Base-by-base conservation (phyloP, 2,329 filamentous ascomycete genomes). In the Stromatinia cepivora region DNA sequence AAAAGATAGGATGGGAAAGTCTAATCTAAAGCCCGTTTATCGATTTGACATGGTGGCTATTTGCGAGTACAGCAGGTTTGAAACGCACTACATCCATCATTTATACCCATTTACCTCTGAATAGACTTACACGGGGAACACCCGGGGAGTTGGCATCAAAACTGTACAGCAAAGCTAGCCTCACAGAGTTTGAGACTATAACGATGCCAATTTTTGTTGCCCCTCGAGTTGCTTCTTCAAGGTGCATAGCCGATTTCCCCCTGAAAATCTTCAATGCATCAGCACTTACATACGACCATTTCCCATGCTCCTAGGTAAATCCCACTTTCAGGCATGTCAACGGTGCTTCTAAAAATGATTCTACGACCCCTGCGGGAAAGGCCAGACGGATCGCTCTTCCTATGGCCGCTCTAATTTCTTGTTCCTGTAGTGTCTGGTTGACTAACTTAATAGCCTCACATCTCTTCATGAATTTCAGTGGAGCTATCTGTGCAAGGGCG, bases 201-300 rank as follows among this genome's bases (percentile, higher is more conserved):
- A 62, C 20, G 28, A 36, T 10, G 28, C 6, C 22, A 34, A n/a
- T 36, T 17, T n/a, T 34, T 46, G n/a, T 31, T 48, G 10, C 28
- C 45, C 28, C 45, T 48, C 31, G 20, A 62, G 28, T 25, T 36
- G 58, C 28, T 36, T 17, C 15, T 11, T 48, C 42, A 17, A 36
- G 28, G 22, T 48, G 45, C 58, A 62, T 11, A 36, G 28, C 45
- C 28, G 45, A 36, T 34, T 13, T 22, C 17, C 3, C 3, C 22
- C 45, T 48, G 58, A 50, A 50, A 17, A 34, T 50, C 45, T 25
- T 62, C 58, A 50, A 48, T 15, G 28, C n/a, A 62, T 62, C 42
- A 48, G 11, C 28, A 62, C 28, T 25, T 62, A 17, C 17, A 61
- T 46, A 20, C 20, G 25, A 20, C 7, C 20, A n/a, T 36, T 48